Evolutionary conservation across 768 basidiomycete species (phyloP), one percentile per base, ranked within the genome.

Genomic region (Postia placenta): DNA sequence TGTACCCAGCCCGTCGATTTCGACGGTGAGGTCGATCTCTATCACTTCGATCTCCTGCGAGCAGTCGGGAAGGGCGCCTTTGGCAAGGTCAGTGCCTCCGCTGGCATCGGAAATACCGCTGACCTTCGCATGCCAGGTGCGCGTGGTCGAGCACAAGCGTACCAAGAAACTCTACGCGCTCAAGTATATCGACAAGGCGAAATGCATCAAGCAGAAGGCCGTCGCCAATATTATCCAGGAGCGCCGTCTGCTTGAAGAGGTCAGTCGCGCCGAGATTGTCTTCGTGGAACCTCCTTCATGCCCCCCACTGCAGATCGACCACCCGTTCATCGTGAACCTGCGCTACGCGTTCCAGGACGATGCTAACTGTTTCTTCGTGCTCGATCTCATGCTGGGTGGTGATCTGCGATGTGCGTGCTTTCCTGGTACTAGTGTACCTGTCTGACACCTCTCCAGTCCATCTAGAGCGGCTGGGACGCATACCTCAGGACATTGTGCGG

Each of bases 341-440:
- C 85, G 91, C 30, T 96, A 94, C 63, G 94, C 94, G 4, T 98
- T 98, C 66, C 94, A 98, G 65, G 94, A 97, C 62, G 94, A 96
- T 58, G 85, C 89, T 56, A 95, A 96, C 65, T 95, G 95, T 60
- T 98, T 97, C 75, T 96, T 97, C 69, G 93, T 97, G 5, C 72
- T 97, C 49, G 95, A 98, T 66, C 78, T 98, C 42, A 96, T 96
- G 93, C 73, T 96, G 0, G 94, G 94, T 25, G 94, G 94, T 11
- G 92, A 97, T 68, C 69, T 97, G 59, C 79, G 94, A 67, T 88
- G 85, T 97, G 61, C 61, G 93, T 35, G 44, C 33, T 22, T 28
- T 22, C 33, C 40, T 49, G n/a, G 23, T 28, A 23, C 49, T 23
- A 9, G 33, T 35, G 41, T 40, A 33, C 20, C 23, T 41, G 25